Conservation (phyloP, 139 green algal species). For the Chlamydomonas urium region DNA sequence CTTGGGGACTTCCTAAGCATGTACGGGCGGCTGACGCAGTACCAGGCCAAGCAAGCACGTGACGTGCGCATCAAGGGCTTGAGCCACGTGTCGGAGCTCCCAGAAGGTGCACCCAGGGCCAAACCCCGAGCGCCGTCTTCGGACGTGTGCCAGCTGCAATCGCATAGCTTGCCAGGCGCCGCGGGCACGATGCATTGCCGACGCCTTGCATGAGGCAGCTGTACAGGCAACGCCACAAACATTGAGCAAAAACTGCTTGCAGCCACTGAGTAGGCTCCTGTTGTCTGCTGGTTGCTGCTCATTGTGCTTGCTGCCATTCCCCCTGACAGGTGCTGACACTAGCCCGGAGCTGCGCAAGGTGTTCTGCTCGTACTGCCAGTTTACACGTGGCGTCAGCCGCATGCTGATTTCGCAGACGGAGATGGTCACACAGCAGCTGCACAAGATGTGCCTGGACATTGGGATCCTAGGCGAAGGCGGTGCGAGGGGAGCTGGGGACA, state of each 20-base stretch:
- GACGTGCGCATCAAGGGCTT: slow-evolving; percentile 12
- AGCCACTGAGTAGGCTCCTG: no score
- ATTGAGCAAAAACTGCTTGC: no score
- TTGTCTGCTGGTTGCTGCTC: not conserved
- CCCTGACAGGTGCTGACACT: not conserved
- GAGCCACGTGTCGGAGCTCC: not conserved
- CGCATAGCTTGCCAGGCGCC: not conserved
- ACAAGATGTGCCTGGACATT: slow-evolving; percentile 22
- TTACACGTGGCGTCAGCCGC: slow-evolving; percentile 2
- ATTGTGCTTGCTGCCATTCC: no score
- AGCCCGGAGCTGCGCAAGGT: slow-evolving; percentile 13
- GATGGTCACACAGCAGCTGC: slow-evolving; percentile 25
- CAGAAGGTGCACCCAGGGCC: no score
- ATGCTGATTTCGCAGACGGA: slow-evolving; percentile 5
- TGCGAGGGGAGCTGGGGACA: no score
- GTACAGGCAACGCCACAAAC: no score
- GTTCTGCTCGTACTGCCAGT: slow-evolving; percentile 21
- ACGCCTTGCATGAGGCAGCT: not conserved
- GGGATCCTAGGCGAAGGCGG: no score
- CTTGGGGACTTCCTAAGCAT: slow-evolving; percentile 15
- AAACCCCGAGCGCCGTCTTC: no score
- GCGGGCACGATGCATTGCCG: not conserved
- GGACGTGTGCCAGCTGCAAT: no score
- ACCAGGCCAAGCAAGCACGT: slow-evolving; percentile 9
- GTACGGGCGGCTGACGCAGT: slow-evolving; percentile 14